phyloP scores from a whole-genome alignment of 352 stramenopile species.

The Globisporangium cylindrosporum region DNA sequence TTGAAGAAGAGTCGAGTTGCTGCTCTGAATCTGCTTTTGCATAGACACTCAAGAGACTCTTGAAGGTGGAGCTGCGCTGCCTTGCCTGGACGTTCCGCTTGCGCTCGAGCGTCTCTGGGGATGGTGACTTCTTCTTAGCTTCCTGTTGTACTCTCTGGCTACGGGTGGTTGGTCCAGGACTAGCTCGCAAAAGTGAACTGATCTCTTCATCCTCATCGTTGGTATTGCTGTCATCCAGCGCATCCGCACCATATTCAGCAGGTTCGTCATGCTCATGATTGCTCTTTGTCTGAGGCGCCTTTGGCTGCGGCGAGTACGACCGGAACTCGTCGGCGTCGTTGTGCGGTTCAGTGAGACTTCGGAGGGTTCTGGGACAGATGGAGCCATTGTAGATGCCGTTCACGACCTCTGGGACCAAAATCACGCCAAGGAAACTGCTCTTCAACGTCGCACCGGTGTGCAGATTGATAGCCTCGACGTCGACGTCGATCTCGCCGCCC shows the following conservation, averaged over 20 bases:
- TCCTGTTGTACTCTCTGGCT: not conserved
- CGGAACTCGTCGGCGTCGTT: conserved; percentile 11
- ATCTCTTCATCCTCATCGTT: not conserved
- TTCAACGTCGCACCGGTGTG: conserved; percentile 26
- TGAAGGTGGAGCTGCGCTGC: conserved; percentile 23
- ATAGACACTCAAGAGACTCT: conserved; percentile 16
- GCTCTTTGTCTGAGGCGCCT: not conserved
- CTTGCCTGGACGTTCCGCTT: conserved; percentile 15
- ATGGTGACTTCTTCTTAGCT: not conserved
- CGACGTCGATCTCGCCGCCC: conserved; percentile 5
- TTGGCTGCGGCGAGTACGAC: not conserved
- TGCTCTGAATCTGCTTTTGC: not conserved
- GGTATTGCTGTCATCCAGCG: not conserved
- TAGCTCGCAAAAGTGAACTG: not conserved
- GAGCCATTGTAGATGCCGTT: conserved; percentile 48
- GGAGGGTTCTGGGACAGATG: conserved; percentile 36
- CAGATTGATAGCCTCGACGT: conserved; percentile 20
- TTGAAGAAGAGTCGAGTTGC: not conserved
- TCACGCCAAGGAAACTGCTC: conserved; percentile 41
- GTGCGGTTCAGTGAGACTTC: conserved; percentile 6
- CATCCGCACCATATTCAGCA: not conserved
- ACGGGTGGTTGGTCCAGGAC: not conserved
- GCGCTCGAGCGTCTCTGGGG: conserved; percentile 16
- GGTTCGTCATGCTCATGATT: not conserved
- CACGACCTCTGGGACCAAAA: conserved; percentile 34